Evolutionary conservation across 805 yeast genomes (phyloP).

Genomic region (Ogataea pignaliae): DNA sequence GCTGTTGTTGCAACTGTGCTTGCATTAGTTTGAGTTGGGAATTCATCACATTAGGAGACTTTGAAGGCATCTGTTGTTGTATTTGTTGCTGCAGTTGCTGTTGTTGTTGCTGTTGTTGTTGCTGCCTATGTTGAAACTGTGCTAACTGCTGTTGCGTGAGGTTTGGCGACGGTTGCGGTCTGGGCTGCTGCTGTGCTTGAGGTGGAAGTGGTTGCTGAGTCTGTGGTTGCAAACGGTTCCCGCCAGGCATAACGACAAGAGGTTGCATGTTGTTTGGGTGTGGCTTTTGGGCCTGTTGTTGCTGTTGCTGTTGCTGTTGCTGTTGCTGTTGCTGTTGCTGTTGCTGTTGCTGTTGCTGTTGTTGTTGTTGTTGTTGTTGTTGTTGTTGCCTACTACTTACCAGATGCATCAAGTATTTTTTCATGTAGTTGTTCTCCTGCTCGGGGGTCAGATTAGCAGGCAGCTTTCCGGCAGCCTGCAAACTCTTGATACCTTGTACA

Average conservation of each 20-base stretch:
- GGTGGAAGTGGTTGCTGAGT: slow-evolving; percentile 4
- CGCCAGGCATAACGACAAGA: too few relatives aligned
- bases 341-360: slow-evolving; percentile 20
- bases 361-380: slow-evolving; percentile 17
- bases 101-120: slow-evolving; percentile 7
- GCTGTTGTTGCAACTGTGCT: slow-evolving; percentile 26
- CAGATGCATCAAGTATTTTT: slow-evolving; percentile 29
- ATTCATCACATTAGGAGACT: slow-evolving; percentile 12
- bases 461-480: slow-evolving; percentile 31
- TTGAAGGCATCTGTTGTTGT: slow-evolving; percentile 5
- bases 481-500: slow-evolving; percentile 29
- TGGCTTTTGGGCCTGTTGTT: slow-evolving; percentile 7
- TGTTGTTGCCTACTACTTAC: slow-evolving; percentile 18
- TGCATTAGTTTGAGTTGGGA: slow-evolving; percentile 17
- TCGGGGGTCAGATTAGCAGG: slow-evolving; percentile 29
- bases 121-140: slow-evolving; percentile 2
- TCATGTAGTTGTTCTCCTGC: slow-evolving; percentile 32
- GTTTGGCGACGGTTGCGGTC: slow-evolving; percentile 14
- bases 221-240: slow-evolving; percentile 6
- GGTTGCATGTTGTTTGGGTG: neutral
- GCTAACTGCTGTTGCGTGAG: slow-evolving; percentile 4
- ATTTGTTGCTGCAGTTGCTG: slow-evolving; percentile 3
- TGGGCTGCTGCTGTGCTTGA: slow-evolving; percentile 9
- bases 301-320: slow-evolving; percentile 18
- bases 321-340: slow-evolving; percentile 12